Evolutionary conservation across 345 rosid species (phyloP).

Genomic region (Gynandropsis gynandra): DNA sequence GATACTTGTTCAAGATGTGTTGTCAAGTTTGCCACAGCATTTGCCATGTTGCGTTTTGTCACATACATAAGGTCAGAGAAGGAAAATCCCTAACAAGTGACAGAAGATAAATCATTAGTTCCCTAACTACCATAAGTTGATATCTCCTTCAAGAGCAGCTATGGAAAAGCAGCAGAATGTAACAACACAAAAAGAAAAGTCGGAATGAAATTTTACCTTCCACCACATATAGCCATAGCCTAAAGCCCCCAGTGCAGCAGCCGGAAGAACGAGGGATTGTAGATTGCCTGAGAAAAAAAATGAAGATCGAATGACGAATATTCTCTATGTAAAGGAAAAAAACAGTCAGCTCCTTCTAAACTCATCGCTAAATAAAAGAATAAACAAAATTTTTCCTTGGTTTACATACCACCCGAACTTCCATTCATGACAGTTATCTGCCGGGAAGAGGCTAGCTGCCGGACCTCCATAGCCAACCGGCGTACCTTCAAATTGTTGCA

Average conservation of each 20-base stretch:
- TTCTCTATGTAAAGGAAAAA: not conserved
- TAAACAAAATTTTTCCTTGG: not conserved
- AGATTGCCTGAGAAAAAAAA: slow-evolving; percentile 17
- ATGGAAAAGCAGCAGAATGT: not conserved
- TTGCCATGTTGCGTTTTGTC: slow-evolving; percentile 69
- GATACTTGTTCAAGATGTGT: slow-evolving; percentile 75
- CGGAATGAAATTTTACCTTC: slow-evolving; percentile 49
- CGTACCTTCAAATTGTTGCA: slow-evolving; percentile 37
- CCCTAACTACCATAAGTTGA: slow-evolving; percentile 3
- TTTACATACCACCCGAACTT: slow-evolving; percentile 41
- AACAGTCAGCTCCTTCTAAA: not conserved
- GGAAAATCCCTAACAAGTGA: slow-evolving; percentile 56
- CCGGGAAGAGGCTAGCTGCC: slow-evolving; percentile 55
- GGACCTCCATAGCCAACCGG: slow-evolving; percentile 60
- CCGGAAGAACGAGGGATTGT: slow-evolving; percentile 57
- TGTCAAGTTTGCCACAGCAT: slow-evolving; percentile 74
- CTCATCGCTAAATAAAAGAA: not conserved
- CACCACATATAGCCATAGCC: slow-evolving; percentile 99
- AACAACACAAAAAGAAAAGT: not conserved
- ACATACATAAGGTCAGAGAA: slow-evolving; percentile 88
- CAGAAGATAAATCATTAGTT: not conserved
- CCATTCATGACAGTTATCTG: slow-evolving; percentile 77
- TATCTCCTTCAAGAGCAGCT: not conserved
- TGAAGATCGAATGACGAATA: not conserved
- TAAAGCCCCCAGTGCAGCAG: slow-evolving; percentile 75